Evolutionary conservation across 257 asterid genomes (phyloP), one percentile per base, ranked within the genome.

Genomic region (Primulina eburnea): DNA sequence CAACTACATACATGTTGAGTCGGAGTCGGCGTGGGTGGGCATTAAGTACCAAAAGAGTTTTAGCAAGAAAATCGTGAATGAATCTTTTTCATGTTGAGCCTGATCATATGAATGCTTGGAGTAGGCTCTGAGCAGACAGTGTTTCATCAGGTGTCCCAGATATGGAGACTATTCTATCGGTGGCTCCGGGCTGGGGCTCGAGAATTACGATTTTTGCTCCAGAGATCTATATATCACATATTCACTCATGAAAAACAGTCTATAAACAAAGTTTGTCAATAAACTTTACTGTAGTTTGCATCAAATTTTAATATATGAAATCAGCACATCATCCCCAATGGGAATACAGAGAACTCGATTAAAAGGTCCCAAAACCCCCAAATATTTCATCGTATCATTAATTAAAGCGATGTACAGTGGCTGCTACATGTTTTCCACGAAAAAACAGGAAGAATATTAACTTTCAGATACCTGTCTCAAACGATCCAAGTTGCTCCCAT

Each of bases 91-190:
- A 69, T 10, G 76, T 71, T 21, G 81, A 82, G 66, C 82, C 82
- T 16, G 85, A 8, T 3, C 78, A 79, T 71, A 88, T 81, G 84
- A 87, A 88, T 9, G 96, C 94, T 69, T 90, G 96, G 37, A 90
- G 86, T 34, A 90, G 88, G 83, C 90, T 87, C 80, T 88, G 92
- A n/a, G 97, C 97, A 12, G 86, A 88, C 66, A 80, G 96, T 2
- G 88, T 84, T 78, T 88, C 85, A 68, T 82, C 85, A 4, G 95
- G 90, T 18, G 87, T 83, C 35, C 97, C 97, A 4, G 96, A 84
- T 74, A 90, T 84, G 53, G 87, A 73, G 1, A 90, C 70, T 24
- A 69, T 73, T 77, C 82, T 78, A 65, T 84, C 82, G 21, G 81
- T 73, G 61, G 85, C 70, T 69, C 92, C 90, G 1, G 88, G 82